Evolutionary conservation across 1,284 basidiomycete genomes (phyloP).

Genomic region (Heliocybe sulcata): DNA sequence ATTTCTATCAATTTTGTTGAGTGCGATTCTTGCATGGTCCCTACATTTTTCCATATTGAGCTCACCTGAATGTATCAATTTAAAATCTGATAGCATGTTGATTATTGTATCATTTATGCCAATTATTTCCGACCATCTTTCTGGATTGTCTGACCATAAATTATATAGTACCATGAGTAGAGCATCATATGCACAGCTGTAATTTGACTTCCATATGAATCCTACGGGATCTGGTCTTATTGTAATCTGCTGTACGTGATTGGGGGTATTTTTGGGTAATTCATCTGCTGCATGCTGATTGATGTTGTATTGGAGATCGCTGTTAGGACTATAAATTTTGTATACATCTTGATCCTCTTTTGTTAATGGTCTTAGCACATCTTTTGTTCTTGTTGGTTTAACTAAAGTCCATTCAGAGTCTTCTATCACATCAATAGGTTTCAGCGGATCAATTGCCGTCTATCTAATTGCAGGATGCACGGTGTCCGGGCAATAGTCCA

Average conservation of each 20-base stretch:
- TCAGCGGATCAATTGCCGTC: background rate
- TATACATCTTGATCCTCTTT: background rate
- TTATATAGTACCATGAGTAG: background rate
- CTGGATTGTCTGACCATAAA: background rate
- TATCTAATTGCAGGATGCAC: slow-evolving; percentile 5
- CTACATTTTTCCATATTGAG: no score
- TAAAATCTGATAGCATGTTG: no score
- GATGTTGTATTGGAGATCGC: no score
- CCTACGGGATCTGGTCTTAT: no score
- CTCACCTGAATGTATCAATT: no score
- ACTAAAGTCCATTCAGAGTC: background rate
- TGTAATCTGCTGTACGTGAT: background rate
- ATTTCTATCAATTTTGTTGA: no score
- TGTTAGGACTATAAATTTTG: background rate
- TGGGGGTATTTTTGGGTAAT: background rate
- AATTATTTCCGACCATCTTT: background rate
- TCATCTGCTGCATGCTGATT: background rate
- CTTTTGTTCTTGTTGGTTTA: background rate
- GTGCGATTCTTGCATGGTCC: no score
- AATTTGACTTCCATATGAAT: background rate
- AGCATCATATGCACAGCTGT: background rate
- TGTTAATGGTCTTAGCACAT: background rate
- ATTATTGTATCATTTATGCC: no score
- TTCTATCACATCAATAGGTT: background rate
- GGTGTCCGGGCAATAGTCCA: slow-evolving; percentile 8